Evolutionary conservation across 768 basidiomycete species (phyloP).

Genomic region (Steccherinum ochraceum): DNA sequence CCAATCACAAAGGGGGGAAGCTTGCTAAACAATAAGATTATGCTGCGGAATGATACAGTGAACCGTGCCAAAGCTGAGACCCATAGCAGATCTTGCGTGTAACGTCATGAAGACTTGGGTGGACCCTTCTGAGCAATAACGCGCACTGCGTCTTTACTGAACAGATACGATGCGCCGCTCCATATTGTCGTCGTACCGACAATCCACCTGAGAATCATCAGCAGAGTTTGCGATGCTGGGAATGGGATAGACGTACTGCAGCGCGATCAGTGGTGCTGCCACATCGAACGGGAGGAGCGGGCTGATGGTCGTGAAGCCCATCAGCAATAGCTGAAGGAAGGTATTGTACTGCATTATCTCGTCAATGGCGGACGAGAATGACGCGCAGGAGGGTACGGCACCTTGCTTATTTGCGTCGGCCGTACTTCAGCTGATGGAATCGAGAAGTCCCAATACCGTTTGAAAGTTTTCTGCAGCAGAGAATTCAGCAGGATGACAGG

Average conservation of each 20-base stretch:
- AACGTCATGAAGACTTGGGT: no score
- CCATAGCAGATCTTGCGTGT: no score
- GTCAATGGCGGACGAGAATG: no score
- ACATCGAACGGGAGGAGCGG: slow-evolving; percentile 68
- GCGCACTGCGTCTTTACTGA: slow-evolving; percentile 68
- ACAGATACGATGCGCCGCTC: slow-evolving; percentile 82
- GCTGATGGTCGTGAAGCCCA: slow-evolving; percentile 83
- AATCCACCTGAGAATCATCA: slow-evolving; percentile 48
- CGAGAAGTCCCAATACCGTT: slow-evolving; percentile 93
- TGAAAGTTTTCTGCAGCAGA: slow-evolving; percentile 71
- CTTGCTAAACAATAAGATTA: no score
- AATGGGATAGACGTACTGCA: slow-evolving; percentile 56
- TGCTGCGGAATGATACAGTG: no score
- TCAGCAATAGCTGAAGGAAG: slow-evolving; percentile 81
- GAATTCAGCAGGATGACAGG: neutral
- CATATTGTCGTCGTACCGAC: slow-evolving; percentile 90
- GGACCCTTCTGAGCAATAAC: slow-evolving; percentile 25
- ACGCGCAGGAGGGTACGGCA: slow-evolving; percentile 23
- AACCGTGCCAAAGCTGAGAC: no score
- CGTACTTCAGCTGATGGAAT: slow-evolving; percentile 93
- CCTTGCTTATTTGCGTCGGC: slow-evolving; percentile 93
- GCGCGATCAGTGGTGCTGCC: slow-evolving; percentile 44
- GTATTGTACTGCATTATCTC: slow-evolving; percentile 69
- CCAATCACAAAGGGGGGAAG: no score
- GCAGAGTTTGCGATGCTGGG: neutral